Base-by-base conservation (phyloP, 164 flowering plant genomes). In the Magnolia sinica region DNA sequence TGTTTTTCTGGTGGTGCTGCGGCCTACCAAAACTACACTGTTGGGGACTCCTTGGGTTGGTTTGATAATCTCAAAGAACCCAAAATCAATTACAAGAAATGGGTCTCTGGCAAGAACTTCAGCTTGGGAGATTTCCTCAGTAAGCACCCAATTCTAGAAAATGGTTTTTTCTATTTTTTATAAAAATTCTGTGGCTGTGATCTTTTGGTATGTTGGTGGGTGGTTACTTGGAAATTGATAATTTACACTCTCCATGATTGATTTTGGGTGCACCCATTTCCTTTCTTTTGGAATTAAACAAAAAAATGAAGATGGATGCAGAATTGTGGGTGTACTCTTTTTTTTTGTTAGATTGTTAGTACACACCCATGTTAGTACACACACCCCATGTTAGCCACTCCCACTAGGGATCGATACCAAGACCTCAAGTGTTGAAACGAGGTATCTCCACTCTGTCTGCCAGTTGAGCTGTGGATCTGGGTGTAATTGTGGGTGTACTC, bases 1-100 rank as follows among this genome's bases (percentile, higher is more conserved):
- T 73, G 76, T 1, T 71, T 77, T 68, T 72, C 79, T 58, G 80
- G 65, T 31, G 87, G 73, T 31, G 87, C 75, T 79, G 82, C 81
- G 37, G 92, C 88, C 63, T 93, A 93, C 88, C 86, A 89, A 81
- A 96, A 96, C 80, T 88, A 89, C 87, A 96, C 99, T 11, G 98
- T 96, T 73, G 99, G 98, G 2, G 97, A 87, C 51, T 75, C 91
- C 1, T 79, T 91, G 83, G 99, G 99, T 13, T 96, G 99, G 99
- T 96, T 75, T 76, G 99, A 96, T 76, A 84, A 75, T 5, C 83
- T 78, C 37, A 81, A 83, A 20, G 88, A 90, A 23, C 87, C 96
- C 20, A 66, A 55, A 7, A 79, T 88, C 0, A 73, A 91, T 83
- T 96, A 92, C 84, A 94, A 88, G 82, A 89, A 91, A 81, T 96